Base-by-base conservation (phyloP, 495 filamentous ascomycete genomes). In the Hyaloscypha variabilis region DNA sequence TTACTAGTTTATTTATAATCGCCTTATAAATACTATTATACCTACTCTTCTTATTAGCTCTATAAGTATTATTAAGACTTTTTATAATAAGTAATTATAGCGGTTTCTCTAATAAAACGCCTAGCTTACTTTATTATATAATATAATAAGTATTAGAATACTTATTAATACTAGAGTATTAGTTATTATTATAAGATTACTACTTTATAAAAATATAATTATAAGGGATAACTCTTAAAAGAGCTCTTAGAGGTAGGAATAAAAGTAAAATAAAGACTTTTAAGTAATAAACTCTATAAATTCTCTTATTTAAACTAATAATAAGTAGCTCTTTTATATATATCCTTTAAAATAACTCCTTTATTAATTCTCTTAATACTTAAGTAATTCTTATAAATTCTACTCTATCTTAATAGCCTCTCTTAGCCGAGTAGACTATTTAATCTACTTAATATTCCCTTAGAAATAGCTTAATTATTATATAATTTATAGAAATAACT, bases 291-390 rank as follows among this genome's bases (percentile, higher is more conserved):
- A n/a, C n/a, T n/a, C n/a, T n/a, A n/a, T n/a, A n/a, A n/a, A 61
- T 61, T 61, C 58, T 61, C 58, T 46, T 25, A 1, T 61, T 61
- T 34, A 61, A 14, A 49, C 58, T 24, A 34, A 49, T 42, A 34
- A 31, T 34, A 61, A 34, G 58, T 24, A 34, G 13, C 29, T 50
- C 58, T 49, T 23, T 61, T 61, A 61, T 61, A 61, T 34, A 1
- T 23, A 34, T 61, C 29, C 29, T 61, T 17, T 34, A 61, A 11
- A 61, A 49, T 28, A 61, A 31, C 58, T 50, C 13, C 58, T 61
- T 34, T 25, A 23, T 28, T 23, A 50, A 34, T 1, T 42, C 11
- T 50, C 58, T 30, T 39, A 58, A 34, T 34, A 34, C 30, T 34
- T 5, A 10, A 10, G 5, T 34, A 34, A 4, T 34, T 34, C 10